A percentile compares a stretch with the other conserved stretches of the same genome.
phyloP scores from a whole-genome alignment of 1,284 basidiomycete species.

The Ustilago vetiveriae region DNA sequence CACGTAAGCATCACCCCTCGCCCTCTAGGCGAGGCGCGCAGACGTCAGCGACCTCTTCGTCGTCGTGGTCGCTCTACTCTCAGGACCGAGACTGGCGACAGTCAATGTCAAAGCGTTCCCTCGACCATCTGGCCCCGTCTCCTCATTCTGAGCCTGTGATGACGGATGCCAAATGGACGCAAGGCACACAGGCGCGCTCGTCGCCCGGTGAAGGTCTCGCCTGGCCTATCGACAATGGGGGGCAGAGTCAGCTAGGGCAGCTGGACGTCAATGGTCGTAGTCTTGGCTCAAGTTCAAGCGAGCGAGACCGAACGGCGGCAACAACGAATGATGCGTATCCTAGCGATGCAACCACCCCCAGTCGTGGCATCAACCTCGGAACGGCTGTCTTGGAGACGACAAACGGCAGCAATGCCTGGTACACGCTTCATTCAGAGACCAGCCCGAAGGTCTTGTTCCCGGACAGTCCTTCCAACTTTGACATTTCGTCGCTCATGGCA shows the following conservation, averaged over 20 bases:
- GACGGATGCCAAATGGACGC: conserved; percentile 5
- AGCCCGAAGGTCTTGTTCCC: conserved; percentile 36
- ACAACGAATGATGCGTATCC: conserved; percentile 12
- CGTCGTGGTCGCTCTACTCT: conserved; percentile 24
- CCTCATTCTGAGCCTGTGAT: conserved; percentile 7
- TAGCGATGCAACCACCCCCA: conserved; percentile 29
- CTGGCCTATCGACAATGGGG: conserved; percentile 15
- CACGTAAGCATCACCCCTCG: not conserved
- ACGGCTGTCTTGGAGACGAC: conserved; percentile 7
- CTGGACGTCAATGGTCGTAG: not conserved
- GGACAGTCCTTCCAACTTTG: conserved; percentile 45
- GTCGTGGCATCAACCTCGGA: conserved; percentile 28
- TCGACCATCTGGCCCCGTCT: not conserved
- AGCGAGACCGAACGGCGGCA: conserved; percentile 6
- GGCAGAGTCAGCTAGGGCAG: conserved; percentile 5
- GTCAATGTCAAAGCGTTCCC: not conserved
- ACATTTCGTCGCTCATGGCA: conserved; percentile 46
- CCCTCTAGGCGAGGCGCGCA: conserved; percentile 3
- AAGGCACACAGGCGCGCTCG: not conserved
- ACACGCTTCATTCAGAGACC: conserved; percentile 16
- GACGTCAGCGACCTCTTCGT: not conserved
- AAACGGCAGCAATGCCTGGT: conserved; percentile 14
- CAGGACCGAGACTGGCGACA: conserved; percentile 38
- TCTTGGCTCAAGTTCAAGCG: not conserved
- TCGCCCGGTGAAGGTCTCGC: conserved; percentile 1